Base-by-base conservation (phyloP, 2,329 filamentous ascomycete species). In the Coniochaeta sp. region DNA sequence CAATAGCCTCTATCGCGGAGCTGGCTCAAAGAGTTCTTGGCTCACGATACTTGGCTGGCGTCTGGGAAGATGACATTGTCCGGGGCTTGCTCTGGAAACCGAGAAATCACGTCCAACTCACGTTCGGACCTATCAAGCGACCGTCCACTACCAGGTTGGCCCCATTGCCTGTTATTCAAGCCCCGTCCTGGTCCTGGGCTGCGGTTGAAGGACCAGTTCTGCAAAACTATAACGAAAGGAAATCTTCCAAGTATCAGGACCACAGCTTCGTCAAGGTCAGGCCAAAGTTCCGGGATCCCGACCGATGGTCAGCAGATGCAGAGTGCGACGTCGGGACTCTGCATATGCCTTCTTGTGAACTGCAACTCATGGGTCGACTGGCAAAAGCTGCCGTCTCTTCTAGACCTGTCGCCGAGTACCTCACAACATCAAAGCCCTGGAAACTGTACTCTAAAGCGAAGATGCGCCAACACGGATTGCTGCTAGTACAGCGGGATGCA, bases 41-140 rank as follows among this genome's bases (percentile, higher is more conserved):
- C 40, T 22, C 33, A 1, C 40, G 59, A 31, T 58, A 60, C 24
- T 8, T 60, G 9, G 59, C 59, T 1, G 59, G 59, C 0, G 17
- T 60, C 3, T 60, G 59, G 59, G 59, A 60, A 11, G 43, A n/a
- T 12, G 59, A 60, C 9, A 58, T 60, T 16, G 26, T 43, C 1
- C 38, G 59, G 7, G 59, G 55, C 0, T 1, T 60, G 40, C 3
- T 58, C 7, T 60, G 59, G 59, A 57, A 47, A 11, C 19, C 40
- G 0, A 4, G 55, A 1, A 22, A 28, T 40, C 1, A 16, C 5
- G 3, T 54, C 31, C 50, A 40, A 40, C 36, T 40, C 6, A 40
- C 36, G 7, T 40, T 40, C 36, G 12, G 59, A 60, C 28, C 5
- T 11, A 6, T 26, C n/a, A n/a, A 55, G 54, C 17, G 44, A 31